Base-by-base conservation (phyloP, 179 eudicot species). In the Spinacia oleracea region DNA sequence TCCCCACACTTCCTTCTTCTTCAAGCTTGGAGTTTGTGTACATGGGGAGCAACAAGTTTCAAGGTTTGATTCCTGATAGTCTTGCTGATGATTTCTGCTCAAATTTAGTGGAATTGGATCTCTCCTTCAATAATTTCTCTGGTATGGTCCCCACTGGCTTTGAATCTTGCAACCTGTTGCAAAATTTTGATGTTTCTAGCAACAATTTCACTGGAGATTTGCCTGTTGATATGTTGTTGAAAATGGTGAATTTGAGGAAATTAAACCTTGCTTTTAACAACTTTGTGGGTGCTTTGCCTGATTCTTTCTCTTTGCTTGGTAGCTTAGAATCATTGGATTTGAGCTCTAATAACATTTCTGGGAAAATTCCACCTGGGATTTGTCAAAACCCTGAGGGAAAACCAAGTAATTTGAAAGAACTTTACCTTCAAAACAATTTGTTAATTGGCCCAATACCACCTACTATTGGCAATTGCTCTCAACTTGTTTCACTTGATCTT, bases 201-300 rank as follows among this genome's bases (percentile, higher is more conserved):
- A 95, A 95, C 65, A 90, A 89, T 77, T 91, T 95, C 79, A 68
- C 97, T 62, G 98, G 98, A 74, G 87, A 86, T 78, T 89, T 93
- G 64, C 98, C 98, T 46, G 58, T 89, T 64, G 86, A 86, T 40
- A 66, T 84, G 25, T 80, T 95, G 69, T 58, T 89, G 70, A 80
- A 85, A 34, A 80, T 94, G 86, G 78, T 67, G 9, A 91, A 53
- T 53, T 83, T 94, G 87, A 89, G 79, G 83, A 77, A 18, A 9
- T 43, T 93, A 76, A n/a, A 42, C 9, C 27, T 94, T 18, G 87
- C 85, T n/a, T 86, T 83, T 66, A 95, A 95, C 74, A 75, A 85
- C 8, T 95, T 93, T 76, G 65, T 38, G 29, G 97, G 97, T n/a
- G 59, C 5, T 70, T 84, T 95, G 78, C 90, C 93, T 58, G 88